Evolutionary conservation across 768 basidiomycete genomes (phyloP).

Genomic region (Phlebiopsis flavidoalba): DNA sequence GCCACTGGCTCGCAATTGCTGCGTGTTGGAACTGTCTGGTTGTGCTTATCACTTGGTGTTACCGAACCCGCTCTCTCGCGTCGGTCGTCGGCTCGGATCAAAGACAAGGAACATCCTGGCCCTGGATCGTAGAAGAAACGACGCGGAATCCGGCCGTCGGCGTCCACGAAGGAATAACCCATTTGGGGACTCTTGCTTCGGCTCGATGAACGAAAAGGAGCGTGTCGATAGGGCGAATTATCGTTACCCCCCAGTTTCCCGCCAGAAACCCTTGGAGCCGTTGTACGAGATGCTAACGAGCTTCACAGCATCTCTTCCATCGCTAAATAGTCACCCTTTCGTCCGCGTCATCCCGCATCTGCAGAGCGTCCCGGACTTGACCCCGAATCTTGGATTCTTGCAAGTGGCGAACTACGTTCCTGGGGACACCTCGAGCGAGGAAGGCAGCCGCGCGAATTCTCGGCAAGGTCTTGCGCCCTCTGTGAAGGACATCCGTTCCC

Average conservation of each 20-base stretch:
- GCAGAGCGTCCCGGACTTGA: conserved; percentile 24
- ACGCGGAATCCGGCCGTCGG: conserved; percentile 1
- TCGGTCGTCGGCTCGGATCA: conserved; percentile 13
- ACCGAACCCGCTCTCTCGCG: conserved; percentile 19
- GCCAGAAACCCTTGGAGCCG: background rate
- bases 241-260: background rate
- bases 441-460: conserved; percentile 21
- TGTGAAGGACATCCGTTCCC: background rate
- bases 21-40: conserved; percentile 16
- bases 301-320: background rate
- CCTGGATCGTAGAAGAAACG: conserved; percentile 15
- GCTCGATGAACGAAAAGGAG: background rate
- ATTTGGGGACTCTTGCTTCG: conserved; percentile 1
- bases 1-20: conserved; percentile 19
- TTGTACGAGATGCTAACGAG: background rate
- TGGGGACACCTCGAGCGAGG: conserved; percentile 35
- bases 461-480: conserved; percentile 13
- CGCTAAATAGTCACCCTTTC: conserved; percentile 12
- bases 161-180: background rate
- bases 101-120: conserved; percentile 14
- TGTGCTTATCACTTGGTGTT: conserved; percentile 20
- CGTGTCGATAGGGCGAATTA: background rate
- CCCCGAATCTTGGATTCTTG: conserved; percentile 36
- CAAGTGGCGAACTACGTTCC: conserved; percentile 45
- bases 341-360: conserved; percentile 18